Percentiles rank a stretch among this genome's conserved stretches.
These are phyloP conservation scores for Elymus sibiricus DNA, from an alignment of 176 grass and related monocot species.

Conservation along the genomic window DNA sequence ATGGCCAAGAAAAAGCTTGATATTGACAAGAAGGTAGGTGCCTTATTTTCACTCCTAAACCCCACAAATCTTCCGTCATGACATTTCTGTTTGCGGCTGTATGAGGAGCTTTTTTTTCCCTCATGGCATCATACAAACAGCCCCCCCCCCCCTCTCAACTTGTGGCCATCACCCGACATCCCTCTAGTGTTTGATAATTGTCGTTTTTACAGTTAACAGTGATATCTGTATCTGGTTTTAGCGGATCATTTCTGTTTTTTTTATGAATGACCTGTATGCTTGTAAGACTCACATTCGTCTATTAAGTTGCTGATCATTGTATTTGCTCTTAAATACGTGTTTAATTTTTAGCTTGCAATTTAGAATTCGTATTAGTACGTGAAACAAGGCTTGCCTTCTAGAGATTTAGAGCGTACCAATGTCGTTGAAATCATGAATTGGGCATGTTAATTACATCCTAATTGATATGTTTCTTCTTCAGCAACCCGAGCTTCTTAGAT, in stretches of 20 bases:
- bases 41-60: constrained; percentile 10
- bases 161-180: neutral
- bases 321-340: neutral
- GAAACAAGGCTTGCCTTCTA: constrained; percentile 10
- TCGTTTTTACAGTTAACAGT: neutral
- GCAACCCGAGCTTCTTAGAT: constrained; percentile 94
- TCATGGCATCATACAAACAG: neutral
- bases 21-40: constrained; percentile 75
- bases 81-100: neutral
- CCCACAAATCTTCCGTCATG: constrained; percentile 5
- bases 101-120: neutral
- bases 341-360: neutral
- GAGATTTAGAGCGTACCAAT: neutral
- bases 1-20: constrained; percentile 90
- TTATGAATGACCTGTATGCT: constrained; percentile 1
- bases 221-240: neutral
- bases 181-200: neutral
- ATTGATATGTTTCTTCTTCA: constrained; percentile 43
- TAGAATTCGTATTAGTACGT: constrained; percentile 5
- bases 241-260: neutral
- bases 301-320: neutral
- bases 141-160: neutral
- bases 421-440: neutral
- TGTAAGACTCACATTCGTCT: neutral
- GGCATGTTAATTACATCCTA: neutral